These are phyloP conservation scores for Aspergillus brasiliensis DNA, from an alignment of 2,329 filamentous ascomycete genomes.

Conservation along the genomic window DNA sequence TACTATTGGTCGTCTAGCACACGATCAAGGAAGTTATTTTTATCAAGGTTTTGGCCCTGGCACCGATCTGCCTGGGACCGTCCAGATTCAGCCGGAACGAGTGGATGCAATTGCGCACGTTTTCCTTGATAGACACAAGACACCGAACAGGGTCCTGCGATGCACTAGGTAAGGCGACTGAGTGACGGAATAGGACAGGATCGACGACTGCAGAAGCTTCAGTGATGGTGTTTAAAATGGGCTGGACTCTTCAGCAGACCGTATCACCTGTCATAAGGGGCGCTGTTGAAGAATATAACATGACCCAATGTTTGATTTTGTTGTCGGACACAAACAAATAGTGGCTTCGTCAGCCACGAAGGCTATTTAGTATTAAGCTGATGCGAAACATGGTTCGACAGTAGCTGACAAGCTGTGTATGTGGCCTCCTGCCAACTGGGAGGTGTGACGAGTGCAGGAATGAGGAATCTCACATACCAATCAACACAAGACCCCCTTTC, in stretches of 20 bases:
- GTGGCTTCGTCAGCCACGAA: neutral
- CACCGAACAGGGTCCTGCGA: too few species aligned
- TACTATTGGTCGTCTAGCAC: neutral
- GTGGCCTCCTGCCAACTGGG: neutral
- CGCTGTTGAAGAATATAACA: neutral
- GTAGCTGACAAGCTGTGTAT: neutral
- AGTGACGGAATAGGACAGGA: neutral
- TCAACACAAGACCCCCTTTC: neutral
- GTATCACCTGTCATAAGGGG: neutral
- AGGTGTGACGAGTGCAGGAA: neutral
- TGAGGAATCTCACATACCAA: conserved; percentile 1
- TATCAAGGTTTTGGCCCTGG: neutral
- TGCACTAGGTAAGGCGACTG: too few species aligned
- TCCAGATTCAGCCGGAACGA: neutral
- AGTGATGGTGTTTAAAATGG: neutral
- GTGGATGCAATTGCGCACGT: neutral
- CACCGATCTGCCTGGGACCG: neutral
- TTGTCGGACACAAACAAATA: neutral
- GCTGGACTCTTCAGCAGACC: neutral
- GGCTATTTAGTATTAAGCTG: neutral
- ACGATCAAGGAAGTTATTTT: neutral
- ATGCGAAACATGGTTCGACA: neutral
- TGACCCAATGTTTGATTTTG: neutral
- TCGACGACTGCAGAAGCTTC: neutral
- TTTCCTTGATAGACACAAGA: neutral